A percentile compares a stretch with the other conserved stretches of the same genome.
Evolutionary conservation across 2,329 filamentous ascomycete species (phyloP).

Genomic region (Pestalotiopsis fici): DNA sequence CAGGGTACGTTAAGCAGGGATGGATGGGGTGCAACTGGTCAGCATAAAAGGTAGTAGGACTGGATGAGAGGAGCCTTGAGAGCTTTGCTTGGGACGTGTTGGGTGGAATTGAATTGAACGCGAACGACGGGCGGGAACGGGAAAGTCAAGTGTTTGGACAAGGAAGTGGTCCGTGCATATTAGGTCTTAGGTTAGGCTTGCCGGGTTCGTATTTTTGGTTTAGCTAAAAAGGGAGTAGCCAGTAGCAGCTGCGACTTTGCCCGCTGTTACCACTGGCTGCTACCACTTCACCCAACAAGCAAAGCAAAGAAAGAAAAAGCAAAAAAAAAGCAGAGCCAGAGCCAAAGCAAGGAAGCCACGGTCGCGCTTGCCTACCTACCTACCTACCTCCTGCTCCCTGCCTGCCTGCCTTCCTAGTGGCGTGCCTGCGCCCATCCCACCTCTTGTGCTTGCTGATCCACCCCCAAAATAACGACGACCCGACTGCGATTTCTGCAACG

Average conservation of each 20-base stretch:
- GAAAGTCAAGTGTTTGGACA: background rate
- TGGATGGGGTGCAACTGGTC: background rate
- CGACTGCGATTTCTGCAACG: slow-evolving; percentile 7
- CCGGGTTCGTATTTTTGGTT: background rate
- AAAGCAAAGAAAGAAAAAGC: background rate
- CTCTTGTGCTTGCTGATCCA: background rate
- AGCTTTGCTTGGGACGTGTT: too few species aligned
- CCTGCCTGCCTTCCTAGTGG: too few species aligned
- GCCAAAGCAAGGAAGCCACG: background rate
- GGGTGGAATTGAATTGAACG: background rate
- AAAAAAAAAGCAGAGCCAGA: background rate
- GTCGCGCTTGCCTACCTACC: background rate
- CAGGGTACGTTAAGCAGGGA: background rate
- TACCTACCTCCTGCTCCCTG: too few species aligned
- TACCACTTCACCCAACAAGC: background rate
- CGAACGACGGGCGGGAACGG: background rate
- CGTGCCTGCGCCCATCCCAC: background rate
- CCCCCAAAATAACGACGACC: slow-evolving; percentile 8
- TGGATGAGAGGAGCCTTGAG: too few species aligned
- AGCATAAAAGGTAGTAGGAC: too few species aligned
- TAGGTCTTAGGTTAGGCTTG: background rate
- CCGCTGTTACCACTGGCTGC: background rate
- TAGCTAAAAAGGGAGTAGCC: background rate
- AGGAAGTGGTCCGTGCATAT: background rate
- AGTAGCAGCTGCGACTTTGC: background rate